Evolutionary conservation across 202 grass and related monocot genomes (phyloP).

Genomic region (Cymbopogon flexuosus): DNA sequence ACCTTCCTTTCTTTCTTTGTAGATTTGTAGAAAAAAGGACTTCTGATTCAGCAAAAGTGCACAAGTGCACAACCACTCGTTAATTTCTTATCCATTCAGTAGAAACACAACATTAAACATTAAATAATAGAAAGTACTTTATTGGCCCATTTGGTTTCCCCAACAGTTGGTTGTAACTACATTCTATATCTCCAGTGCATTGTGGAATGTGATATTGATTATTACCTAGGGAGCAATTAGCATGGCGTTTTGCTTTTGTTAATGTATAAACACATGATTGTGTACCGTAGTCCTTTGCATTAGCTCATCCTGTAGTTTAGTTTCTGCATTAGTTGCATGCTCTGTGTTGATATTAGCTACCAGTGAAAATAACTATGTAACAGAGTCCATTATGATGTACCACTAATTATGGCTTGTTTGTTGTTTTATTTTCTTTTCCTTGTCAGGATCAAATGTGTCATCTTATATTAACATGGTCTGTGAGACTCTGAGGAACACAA

Average conservation of each 20-base stretch:
- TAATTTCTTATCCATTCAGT: background rate
- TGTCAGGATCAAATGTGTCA: slow-evolving; percentile 86
- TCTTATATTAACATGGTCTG: slow-evolving; percentile 94
- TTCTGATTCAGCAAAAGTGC: background rate
- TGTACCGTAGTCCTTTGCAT: background rate
- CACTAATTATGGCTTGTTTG: background rate
- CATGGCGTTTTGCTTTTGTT: background rate
- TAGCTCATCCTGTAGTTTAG: background rate
- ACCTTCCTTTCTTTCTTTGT: background rate
- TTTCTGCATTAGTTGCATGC: background rate
- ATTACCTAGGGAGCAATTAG: background rate
- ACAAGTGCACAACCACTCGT: background rate
- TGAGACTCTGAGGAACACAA: slow-evolving; percentile 80
- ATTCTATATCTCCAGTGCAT: background rate
- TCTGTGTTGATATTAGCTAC: background rate
- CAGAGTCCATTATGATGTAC: background rate
- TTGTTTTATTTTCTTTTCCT: background rate
- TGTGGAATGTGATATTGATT: background rate
- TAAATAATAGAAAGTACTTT: background rate
- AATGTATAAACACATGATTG: background rate
- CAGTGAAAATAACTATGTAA: background rate
- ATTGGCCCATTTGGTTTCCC: background rate
- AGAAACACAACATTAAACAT: background rate
- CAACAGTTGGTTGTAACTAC: background rate
- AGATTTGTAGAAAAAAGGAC: background rate